Conservation (phyloP, 257 asterid genomes). For the Parsonsia alboflavescens region DNA sequence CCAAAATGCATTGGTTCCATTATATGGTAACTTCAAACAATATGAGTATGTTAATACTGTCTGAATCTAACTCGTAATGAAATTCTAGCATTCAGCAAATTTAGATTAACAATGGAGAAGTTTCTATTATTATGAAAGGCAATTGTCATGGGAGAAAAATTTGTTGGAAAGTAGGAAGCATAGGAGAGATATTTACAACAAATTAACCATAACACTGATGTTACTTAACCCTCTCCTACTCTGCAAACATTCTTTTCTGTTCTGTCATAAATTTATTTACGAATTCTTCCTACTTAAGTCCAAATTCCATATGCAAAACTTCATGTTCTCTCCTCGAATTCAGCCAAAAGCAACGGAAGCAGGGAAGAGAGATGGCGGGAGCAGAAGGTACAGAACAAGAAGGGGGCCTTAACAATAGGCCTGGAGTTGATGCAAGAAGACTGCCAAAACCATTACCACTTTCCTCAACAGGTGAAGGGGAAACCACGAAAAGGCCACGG, state of each 20-base stretch:
- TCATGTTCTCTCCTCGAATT: not conserved
- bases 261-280: slow-evolving; percentile 26
- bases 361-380: slow-evolving; percentile 43
- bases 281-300: slow-evolving; percentile 33
- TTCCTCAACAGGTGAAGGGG: slow-evolving; percentile 25
- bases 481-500: slow-evolving; percentile 54
- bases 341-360: slow-evolving; percentile 11
- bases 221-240: slow-evolving; percentile 78
- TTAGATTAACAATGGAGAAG: slow-evolving; percentile 8
- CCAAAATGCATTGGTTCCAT: too few relatives aligned
- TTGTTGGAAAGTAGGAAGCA: slow-evolving; percentile 71
- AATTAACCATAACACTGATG: slow-evolving; percentile 23
- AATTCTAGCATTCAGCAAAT: slow-evolving; percentile 1
- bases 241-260: slow-evolving; percentile 31
- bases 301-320: slow-evolving; percentile 15
- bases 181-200: slow-evolving; percentile 19
- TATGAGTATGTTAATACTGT: not conserved
- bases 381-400: slow-evolving; percentile 14
- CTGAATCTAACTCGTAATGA: not conserved
- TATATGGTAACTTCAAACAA: not conserved
- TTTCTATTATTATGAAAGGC: slow-evolving; percentile 43
- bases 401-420: slow-evolving; percentile 8
- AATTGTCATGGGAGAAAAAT: slow-evolving; percentile 57
- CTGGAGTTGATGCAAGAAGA: slow-evolving; percentile 24
- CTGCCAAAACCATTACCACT: slow-evolving; percentile 23